Base-by-base conservation (phyloP, 768 basidiomycete species). In the Leccinum sublutescens region DNA sequence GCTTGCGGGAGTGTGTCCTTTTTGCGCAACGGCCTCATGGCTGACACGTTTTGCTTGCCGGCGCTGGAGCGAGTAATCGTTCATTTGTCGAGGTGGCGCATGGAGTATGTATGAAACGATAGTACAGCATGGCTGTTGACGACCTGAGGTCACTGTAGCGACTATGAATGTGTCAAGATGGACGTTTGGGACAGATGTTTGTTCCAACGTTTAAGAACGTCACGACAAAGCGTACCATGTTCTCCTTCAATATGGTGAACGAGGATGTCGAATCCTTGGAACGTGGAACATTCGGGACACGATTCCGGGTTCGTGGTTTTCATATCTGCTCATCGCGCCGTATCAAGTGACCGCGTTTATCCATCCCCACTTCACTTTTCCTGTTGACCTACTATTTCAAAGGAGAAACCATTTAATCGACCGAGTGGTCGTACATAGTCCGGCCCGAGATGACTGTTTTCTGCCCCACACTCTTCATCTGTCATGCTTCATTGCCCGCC, bases 1-100 rank as follows among this genome's bases (percentile, higher is more conserved):
- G 58, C 63, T 57, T 62, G 64, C 63, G 63, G 48, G 64, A 55
- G 54, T 33, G 17, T n/a, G 40, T 62, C 59, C 25, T 52, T 62
- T 34, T 52, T 62, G 62, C 63, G 48, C 49, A 55, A 63, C 59
- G 31, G 64, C 72, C 73, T 73, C 72, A 60, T 75, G 72, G 54
- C 62, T 7, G 52, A 64, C 72, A 73, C 74, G 72, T 72, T 75
- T 61, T 63, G 65, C 68, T 69, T 70, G 70, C 68, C 64, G 63
- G 63, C 14, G 68, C 59, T 63, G 58, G 52, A 54, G 59, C 55
- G 60, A 68, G 72, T 74, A 72, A 72, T 66, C n/a, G 59, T 61
- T 64, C 67, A 62, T 70, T 63, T 45, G 56, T 62, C 38, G 59
- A 53, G 25, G 57, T 56, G 66, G 62, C 63, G 61, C 61, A 57